Conservation (phyloP, 202 grass and related monocot genomes). For the Panicum virgatum region DNA sequence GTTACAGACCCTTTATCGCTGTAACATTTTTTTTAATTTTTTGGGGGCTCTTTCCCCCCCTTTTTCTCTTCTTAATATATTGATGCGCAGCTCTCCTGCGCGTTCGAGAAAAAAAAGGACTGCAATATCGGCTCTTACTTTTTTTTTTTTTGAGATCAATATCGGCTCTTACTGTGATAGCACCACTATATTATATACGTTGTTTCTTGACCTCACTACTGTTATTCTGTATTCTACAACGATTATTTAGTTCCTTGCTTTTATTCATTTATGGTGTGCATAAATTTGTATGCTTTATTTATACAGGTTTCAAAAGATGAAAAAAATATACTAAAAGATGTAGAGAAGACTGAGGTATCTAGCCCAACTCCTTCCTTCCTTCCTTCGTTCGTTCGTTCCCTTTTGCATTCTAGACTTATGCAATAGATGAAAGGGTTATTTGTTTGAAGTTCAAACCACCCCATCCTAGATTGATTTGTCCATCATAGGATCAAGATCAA, state of each 20-base stretch:
- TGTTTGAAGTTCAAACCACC: neutral
- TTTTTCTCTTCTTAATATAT: too few relatives aligned
- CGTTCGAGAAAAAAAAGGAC: too few relatives aligned
- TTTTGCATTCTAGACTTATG: neutral
- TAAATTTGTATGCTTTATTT: constrained; percentile 27
- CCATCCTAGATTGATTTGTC: neutral
- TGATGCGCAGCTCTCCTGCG: too few relatives aligned
- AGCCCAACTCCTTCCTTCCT: neutral
- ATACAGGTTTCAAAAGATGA: constrained; percentile 65
- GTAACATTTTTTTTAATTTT: too few relatives aligned
- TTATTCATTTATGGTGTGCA: constrained; percentile 27
- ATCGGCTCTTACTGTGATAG: constrained; percentile 3
- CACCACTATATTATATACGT: neutral
- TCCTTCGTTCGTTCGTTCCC: too few relatives aligned
- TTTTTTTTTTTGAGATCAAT: too few relatives aligned
- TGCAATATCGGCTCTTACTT: neutral
- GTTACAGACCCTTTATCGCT: too few relatives aligned
- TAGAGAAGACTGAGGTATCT: constrained; percentile 63
- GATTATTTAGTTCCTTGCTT: neutral
- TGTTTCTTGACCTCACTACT: neutral
- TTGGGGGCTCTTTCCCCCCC: too few relatives aligned
- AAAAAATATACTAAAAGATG: constrained; percentile 56
- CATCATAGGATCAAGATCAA: neutral
- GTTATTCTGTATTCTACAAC: neutral
- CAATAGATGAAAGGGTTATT: neutral